Evolutionary conservation across 2,329 filamentous ascomycete species (phyloP).

Genomic region (Dactylellina leptospora): DNA sequence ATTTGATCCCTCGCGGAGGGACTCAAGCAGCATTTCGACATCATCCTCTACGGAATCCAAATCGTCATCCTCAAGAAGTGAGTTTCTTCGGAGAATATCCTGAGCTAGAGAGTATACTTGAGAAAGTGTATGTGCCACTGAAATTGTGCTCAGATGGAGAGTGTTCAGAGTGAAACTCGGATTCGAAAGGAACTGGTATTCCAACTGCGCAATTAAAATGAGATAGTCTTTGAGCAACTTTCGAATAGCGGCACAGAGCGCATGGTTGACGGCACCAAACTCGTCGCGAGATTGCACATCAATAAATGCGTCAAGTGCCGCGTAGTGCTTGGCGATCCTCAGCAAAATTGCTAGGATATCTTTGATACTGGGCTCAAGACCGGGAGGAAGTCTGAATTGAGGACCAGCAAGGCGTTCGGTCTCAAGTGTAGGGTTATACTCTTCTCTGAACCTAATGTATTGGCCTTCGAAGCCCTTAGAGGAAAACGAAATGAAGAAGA

Average conservation of each 20-base stretch:
- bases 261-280: conserved; percentile 94
- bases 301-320: conserved; percentile 87
- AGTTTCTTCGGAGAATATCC: conserved; percentile 87
- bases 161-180: conserved; percentile 90
- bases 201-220: conserved; percentile 88
- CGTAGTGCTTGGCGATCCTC: conserved; percentile 92
- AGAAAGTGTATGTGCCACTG: conserved; percentile 87
- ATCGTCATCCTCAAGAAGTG: conserved; percentile 78
- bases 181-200: conserved; percentile 90
- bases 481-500: not conserved
- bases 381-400: conserved; percentile 78
- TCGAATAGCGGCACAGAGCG: conserved; percentile 91
- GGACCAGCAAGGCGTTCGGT: conserved; percentile 87
- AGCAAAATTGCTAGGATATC: conserved; percentile 89
- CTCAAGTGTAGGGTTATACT: conserved; percentile 84
- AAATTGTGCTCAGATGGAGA: conserved; percentile 87
- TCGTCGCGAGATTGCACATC: conserved; percentile 93
- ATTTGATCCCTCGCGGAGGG: conserved; percentile 84
- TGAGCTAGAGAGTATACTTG: conserved; percentile 88
- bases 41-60: conserved; percentile 79
- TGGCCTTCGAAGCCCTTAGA: conserved; percentile 87
- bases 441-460: conserved; percentile 85
- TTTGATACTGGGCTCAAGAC: conserved; percentile 87
- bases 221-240: conserved; percentile 93
- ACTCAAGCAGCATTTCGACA: conserved; percentile 91